Conservation (phyloP, 2,329 filamentous ascomycete genomes). For the Magnaporthiopsis poae region DNA sequence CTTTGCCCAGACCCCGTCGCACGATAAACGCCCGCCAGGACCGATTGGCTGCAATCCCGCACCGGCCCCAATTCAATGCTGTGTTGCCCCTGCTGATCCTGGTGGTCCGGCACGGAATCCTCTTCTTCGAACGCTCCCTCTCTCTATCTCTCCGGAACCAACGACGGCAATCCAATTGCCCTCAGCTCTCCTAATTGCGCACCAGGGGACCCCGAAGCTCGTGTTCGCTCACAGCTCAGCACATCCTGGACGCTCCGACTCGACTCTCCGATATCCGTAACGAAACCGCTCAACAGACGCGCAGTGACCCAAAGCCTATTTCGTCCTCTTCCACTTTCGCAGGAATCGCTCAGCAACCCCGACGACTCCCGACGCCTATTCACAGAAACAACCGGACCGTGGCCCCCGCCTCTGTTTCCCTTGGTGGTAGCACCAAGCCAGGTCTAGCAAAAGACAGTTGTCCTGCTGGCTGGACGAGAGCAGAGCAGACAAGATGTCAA, state of each 20-base stretch:
- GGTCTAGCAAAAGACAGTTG: not conserved
- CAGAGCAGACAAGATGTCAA: constrained; percentile 20
- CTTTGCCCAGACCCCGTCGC: not conserved
- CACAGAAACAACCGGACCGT: not conserved
- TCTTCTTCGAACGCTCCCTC: not conserved
- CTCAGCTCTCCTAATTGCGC: not conserved
- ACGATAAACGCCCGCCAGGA: not conserved
- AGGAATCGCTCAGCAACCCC: not conserved
- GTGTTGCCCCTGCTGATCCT: not conserved
- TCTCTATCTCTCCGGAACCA: no score
- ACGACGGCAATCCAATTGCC: not conserved
- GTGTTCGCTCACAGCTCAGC: not conserved
- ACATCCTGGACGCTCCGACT: not conserved
- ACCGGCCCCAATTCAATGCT: not conserved
- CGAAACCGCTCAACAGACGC: not conserved
- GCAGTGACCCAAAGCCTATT: not conserved
- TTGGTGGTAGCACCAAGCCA: not conserved
- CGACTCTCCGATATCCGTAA: not conserved
- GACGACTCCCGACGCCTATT: not conserved
- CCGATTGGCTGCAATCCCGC: not conserved
- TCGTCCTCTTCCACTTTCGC: not conserved
- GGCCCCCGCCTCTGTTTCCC: not conserved
- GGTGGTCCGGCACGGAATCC: not conserved
- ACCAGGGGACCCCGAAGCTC: no score
- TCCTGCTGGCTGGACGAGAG: not conserved